Base-by-base conservation (phyloP, 768 basidiomycete species). In the Russula vinacea region DNA sequence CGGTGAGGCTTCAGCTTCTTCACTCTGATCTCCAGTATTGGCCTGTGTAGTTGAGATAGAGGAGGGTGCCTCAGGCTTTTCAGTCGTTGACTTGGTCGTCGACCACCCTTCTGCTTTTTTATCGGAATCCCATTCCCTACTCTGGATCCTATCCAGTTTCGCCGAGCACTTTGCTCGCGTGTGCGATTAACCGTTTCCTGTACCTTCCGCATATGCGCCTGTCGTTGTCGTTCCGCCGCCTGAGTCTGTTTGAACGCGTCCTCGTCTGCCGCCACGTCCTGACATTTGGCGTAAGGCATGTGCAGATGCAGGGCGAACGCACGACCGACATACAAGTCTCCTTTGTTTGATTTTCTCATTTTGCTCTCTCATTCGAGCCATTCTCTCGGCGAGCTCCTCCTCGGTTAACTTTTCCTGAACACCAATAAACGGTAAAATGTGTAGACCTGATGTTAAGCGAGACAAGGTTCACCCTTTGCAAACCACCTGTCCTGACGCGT, bases 261-360 rank as follows among this genome's bases (percentile, higher is more conserved):
- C 74, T 90, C 88, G 67, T 93, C 91, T 40, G 90, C 89, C 74
- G 84, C 80, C 7, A 93, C 89, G 67, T 90, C 89, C 90, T 90
- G 68, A 44, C 16, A 32, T 47, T 40, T 9, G 29, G 16, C 19
- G 40, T 58, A 33, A 60, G 54, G 40, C 42, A 49, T 49, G 40
- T 19, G 54, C 19, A 57, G 44, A 19, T 47, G 47, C 26, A n/a
- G 26, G 26, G 60, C 45, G 10, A 54, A 64, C 37, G 53, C 16
- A 13, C 40, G 56, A 47, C 60, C 17, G 52, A 73, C 82, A 69
- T 62, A 86, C 88, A 73, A 82, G 67, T 68, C 85, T 78, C 58
- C 88, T 78, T 70, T 86, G 86, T 71, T 87, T 88, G 70, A 90
- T 89, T 75, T 83, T 87, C 74, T 87, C 86, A 70, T 90, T 90